Base-by-base conservation (phyloP, 805 yeast species). In the Candida mattraensis region DNA sequence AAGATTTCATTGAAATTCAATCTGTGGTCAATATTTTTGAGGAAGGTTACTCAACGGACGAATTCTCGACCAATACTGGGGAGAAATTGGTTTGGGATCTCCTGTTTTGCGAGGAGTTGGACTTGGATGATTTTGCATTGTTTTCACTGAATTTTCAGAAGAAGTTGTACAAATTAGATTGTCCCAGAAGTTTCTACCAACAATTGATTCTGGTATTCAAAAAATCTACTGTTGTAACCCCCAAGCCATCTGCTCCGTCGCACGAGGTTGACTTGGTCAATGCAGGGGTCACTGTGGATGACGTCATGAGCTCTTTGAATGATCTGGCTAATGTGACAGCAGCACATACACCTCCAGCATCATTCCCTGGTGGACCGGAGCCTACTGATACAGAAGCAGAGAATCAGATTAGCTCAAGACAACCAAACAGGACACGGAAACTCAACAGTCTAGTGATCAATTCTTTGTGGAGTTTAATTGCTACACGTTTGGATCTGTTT, bases 1-100 rank as follows among this genome's bases (percentile, higher is more conserved):
- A 66, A 34, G 68, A 63, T 13, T 55, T 71, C 25, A 42, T 68
- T 3, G 45, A 53, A 3, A 30, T 73, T 4, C 51, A 60, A 11
- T 44, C 58, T 2, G 45, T 69, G 1, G 53, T 64, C 5, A 64
- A 62, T 11, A 46, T 68, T 5, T 48, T 53, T 53, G 30, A 24
- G 14, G 40, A 35, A 16, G 21, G 28, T 20, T 25, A 18, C 29
- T 29, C 24, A 3, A 44, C 40, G 17, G 52, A 49, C 35, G 52
- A 48, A 12, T 50, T 47, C 33, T 37, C 45, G 5, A 37, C 33
- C 11, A 37, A 23, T 16, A 41, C 47, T 18, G 40, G 41, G 31
- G 49, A 48, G 14, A 39, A 32, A 6, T 28, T 60, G 17, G 19
- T 49, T 4, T 52, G 47, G 41, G 62, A 59, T 39, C 17, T 60